Percentiles rank a stretch among this genome's conserved stretches.
These are phyloP conservation scores for Ophiostoma sp. DNA, from an alignment of 2,329 filamentous ascomycete genomes.

Conservation along the genomic window DNA sequence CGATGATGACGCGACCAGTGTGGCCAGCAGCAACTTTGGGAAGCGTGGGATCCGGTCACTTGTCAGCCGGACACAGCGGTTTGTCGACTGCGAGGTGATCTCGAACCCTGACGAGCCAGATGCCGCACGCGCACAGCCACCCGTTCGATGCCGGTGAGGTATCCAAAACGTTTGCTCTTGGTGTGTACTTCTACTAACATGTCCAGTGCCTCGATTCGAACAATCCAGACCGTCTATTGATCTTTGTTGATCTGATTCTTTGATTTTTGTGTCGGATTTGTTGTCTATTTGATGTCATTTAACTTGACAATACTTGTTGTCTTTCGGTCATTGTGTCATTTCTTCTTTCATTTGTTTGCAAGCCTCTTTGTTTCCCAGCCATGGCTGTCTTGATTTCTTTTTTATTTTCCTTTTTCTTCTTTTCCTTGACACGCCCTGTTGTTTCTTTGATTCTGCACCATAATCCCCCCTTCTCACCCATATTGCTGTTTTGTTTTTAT, in stretches of 20 bases:
- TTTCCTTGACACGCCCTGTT: neutral
- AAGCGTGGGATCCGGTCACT: neutral
- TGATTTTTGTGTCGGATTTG: neutral
- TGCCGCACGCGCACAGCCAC: neutral
- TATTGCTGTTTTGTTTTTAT: neutral
- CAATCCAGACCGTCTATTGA: neutral
- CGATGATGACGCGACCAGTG: neutral
- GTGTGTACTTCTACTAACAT: neutral
- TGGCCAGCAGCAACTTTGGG: neutral
- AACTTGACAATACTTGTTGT: neutral
- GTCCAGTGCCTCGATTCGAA: conserved; percentile 3
- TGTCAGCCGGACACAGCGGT: neutral
- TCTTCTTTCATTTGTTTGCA: neutral
- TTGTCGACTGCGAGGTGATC: conserved; percentile 27
- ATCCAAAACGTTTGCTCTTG: neutral
- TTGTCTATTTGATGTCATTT: neutral
- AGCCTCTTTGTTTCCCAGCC: neutral
- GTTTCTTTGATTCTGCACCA: neutral
- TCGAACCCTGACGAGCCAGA: conserved; percentile 24
- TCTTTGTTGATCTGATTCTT: neutral
- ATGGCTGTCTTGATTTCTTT: no score
- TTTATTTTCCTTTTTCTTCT: neutral
- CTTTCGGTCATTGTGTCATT: neutral
- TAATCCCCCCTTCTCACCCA: neutral
- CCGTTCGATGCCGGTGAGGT: conserved; percentile 34